Evolutionary conservation across 495 filamentous ascomycete genomes (phyloP).

Genomic region (Penicillium argentinense): DNA sequence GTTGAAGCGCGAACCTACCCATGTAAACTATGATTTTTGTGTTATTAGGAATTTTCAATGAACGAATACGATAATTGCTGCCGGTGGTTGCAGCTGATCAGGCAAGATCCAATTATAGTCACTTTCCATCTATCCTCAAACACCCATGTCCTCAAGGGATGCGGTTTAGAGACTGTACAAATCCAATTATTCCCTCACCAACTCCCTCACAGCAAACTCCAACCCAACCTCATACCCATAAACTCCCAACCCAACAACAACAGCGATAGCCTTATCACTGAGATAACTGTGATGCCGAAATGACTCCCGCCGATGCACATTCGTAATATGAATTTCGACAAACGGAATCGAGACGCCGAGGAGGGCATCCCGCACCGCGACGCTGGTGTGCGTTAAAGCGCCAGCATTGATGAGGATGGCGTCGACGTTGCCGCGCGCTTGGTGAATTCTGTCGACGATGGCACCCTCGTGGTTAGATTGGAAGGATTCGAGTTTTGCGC

Average conservation of each 20-base stretch:
- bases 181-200: no score
- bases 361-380: conserved; percentile 60
- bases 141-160: background rate
- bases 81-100: background rate
- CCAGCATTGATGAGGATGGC: conserved; percentile 61
- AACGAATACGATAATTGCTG: conserved; percentile 13
- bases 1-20: conserved; percentile 21
- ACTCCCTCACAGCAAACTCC: background rate
- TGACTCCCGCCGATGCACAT: conserved; percentile 56
- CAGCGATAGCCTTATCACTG: conserved; percentile 58
- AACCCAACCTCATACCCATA: conserved; percentile 7
- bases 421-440: conserved; percentile 24
- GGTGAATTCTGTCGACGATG: conserved; percentile 50
- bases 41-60: conserved; percentile 15
- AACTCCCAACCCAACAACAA: conserved; percentile 57
- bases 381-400: conserved; percentile 58
- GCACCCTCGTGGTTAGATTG: conserved; percentile 56
- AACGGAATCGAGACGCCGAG: conserved; percentile 60
- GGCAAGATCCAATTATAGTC: background rate
- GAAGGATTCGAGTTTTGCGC: background rate
- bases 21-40: conserved; percentile 26
- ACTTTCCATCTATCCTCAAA: background rate
- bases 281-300: conserved; percentile 57
- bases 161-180: no score
- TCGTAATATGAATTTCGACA: conserved; percentile 60